Evolutionary conservation across 2,329 filamentous ascomycete species (phyloP).

Genomic region (Coniochaeta ligniaria): DNA sequence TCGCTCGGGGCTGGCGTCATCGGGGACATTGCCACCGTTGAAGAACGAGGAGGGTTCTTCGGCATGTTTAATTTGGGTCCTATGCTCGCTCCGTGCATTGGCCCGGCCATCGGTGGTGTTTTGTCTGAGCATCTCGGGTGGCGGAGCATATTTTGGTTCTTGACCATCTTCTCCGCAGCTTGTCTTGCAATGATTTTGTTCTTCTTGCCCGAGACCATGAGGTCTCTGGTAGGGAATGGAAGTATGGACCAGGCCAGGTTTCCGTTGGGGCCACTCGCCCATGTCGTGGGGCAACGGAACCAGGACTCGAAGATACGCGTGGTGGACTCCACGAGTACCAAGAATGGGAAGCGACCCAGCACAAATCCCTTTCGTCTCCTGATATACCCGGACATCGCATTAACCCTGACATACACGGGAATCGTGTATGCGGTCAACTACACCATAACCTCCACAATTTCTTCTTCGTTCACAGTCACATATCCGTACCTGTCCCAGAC

Average conservation of each 20-base stretch:
- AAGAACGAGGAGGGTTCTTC: slow-evolving; percentile 24
- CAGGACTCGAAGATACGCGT: background rate
- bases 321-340: background rate
- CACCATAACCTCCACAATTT: slow-evolving; percentile 25
- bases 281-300: background rate
- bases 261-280: background rate
- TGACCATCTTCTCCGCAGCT: slow-evolving; percentile 35
- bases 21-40: slow-evolving; percentile 22
- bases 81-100: slow-evolving; percentile 37
- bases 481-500: slow-evolving; percentile 22
- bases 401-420: slow-evolving; percentile 22
- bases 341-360: background rate
- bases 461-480: slow-evolving; percentile 19
- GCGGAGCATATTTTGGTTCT: slow-evolving; percentile 46
- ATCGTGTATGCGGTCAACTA: slow-evolving; percentile 26
- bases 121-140: slow-evolving; percentile 40
- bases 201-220: slow-evolving; percentile 23
- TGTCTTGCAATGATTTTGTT: slow-evolving; percentile 26
- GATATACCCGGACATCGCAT: slow-evolving; percentile 19
- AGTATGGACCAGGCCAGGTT: background rate
- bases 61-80: slow-evolving; percentile 25
- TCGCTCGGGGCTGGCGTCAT: slow-evolving; percentile 24
- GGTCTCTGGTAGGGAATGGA: slow-evolving; percentile 20
- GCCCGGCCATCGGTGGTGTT: slow-evolving; percentile 42
- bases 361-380: slow-evolving; percentile 23